Conservation (phyloP, 2,329 filamentous ascomycete species). For the Mariannaea elegans region DNA sequence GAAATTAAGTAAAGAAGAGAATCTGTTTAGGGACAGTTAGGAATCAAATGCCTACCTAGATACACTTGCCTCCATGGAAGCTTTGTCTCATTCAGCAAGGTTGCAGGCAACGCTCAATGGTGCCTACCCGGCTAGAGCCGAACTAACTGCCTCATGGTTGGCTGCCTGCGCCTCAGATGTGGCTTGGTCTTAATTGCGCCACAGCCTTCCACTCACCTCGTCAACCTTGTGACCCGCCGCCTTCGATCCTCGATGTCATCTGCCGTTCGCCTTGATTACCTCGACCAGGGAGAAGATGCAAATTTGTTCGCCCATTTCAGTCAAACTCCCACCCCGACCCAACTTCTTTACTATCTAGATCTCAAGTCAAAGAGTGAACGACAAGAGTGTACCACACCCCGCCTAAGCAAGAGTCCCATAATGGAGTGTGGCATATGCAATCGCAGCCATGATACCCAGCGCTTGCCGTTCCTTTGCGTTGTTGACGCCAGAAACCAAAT, state of each 20-base stretch:
- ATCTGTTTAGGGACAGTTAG: too few relatives aligned
- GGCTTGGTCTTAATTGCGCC: constrained; percentile 35
- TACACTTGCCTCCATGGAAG: too few relatives aligned
- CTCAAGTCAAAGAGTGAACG: not conserved
- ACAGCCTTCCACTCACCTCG: constrained; percentile 29
- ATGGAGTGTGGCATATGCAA: constrained; percentile 78
- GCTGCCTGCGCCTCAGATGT: constrained; percentile 28
- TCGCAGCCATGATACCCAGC: constrained; percentile 62
- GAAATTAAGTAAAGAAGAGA: too few relatives aligned
- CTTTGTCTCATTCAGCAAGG: not conserved
- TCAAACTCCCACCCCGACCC: not conserved
- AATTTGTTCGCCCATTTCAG: constrained; percentile 19
- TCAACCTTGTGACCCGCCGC: constrained; percentile 38
- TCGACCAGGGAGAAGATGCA: constrained; percentile 2
- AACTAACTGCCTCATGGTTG: not conserved
- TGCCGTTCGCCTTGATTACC: constrained; percentile 27
- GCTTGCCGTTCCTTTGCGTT: constrained; percentile 72
- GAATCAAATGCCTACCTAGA: too few relatives aligned
- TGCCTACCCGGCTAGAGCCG: too few relatives aligned
- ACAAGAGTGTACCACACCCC: constrained; percentile 18
- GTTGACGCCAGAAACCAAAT: constrained; percentile 75
- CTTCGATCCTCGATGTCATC: constrained; percentile 38
- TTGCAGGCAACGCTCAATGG: constrained; percentile 1
- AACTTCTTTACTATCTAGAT: not conserved
- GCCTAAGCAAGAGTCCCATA: constrained; percentile 32